These are phyloP conservation scores for Sclerotinia glacialis DNA, from an alignment of 2,329 filamentous ascomycete genomes.

Conservation along the genomic window DNA sequence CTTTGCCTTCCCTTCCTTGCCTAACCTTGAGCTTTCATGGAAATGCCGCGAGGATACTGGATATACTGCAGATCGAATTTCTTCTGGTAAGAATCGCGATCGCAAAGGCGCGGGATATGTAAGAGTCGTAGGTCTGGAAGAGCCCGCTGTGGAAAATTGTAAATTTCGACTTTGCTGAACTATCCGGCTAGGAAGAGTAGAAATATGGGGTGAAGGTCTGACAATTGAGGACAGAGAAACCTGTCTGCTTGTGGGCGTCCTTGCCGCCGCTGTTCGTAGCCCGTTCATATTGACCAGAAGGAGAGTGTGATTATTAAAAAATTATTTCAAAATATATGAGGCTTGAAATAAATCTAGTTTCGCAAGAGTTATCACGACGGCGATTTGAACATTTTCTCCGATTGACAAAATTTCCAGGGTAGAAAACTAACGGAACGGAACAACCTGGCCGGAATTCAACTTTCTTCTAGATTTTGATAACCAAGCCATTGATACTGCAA, in stretches of 20 bases:
- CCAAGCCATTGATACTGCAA: constrained; percentile 8
- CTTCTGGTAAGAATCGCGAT: constrained; percentile 43
- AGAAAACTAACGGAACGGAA: constrained; percentile 19
- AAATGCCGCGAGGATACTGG: constrained; percentile 29
- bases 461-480: constrained; percentile 29
- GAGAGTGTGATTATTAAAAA: constrained; percentile 16
- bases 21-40: constrained; percentile 32
- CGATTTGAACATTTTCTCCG: constrained; percentile 33
- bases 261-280: constrained; percentile 33
- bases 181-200: constrained; percentile 39
- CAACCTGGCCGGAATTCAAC: constrained; percentile 30
- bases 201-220: constrained; percentile 37
- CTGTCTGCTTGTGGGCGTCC: constrained; percentile 32
- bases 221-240: constrained; percentile 35
- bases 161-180: constrained; percentile 38
- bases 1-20: constrained; percentile 33
- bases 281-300: constrained; percentile 35
- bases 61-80: constrained; percentile 26
- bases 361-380: constrained; percentile 27
- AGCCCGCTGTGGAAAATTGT: constrained; percentile 34
- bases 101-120: constrained; percentile 41
- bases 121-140: constrained; percentile 42
- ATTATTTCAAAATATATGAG: constrained; percentile 16
- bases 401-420: constrained; percentile 28
- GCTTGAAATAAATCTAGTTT: constrained; percentile 27